Conservation (phyloP, 106 monocot genomes). For the Triglochin maritima region DNA sequence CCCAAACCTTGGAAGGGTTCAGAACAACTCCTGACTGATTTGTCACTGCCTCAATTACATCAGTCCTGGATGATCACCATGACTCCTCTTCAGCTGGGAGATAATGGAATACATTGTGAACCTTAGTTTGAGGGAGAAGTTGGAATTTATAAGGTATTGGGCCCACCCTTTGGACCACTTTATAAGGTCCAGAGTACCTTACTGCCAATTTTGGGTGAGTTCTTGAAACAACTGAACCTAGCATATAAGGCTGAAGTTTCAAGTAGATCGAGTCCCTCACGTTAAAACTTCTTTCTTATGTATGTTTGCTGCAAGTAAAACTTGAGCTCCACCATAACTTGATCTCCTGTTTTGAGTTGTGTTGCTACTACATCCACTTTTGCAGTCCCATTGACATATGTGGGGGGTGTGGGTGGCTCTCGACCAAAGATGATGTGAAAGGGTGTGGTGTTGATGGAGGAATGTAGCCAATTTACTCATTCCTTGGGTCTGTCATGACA, state of each 20-base stretch:
- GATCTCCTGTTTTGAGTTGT: not conserved
- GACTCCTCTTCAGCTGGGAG: not conserved
- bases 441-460: not conserved
- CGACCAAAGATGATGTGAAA: constrained; percentile 17
- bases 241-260: not conserved
- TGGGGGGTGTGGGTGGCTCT: too few species aligned
- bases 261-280: not conserved
- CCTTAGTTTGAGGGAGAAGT: not conserved
- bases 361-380: not conserved
- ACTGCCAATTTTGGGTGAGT: not conserved
- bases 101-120: not conserved
- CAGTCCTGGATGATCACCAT: not conserved
- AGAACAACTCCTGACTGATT: too few species aligned
- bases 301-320: not conserved
- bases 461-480: constrained; percentile 6
- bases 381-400: not conserved
- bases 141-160: not conserved
- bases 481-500: not conserved
- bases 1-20: too few species aligned
- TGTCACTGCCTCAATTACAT: too few species aligned
- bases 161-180: not conserved
- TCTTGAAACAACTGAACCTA: not conserved
- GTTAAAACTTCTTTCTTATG: not conserved
- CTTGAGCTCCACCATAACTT: not conserved
- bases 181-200: not conserved